A percentile compares a stretch with the other conserved stretches of the same genome.
phyloP scores from a whole-genome alignment of 108 stramenopile species.

The Pseudonitzschia delicatissima region DNA sequence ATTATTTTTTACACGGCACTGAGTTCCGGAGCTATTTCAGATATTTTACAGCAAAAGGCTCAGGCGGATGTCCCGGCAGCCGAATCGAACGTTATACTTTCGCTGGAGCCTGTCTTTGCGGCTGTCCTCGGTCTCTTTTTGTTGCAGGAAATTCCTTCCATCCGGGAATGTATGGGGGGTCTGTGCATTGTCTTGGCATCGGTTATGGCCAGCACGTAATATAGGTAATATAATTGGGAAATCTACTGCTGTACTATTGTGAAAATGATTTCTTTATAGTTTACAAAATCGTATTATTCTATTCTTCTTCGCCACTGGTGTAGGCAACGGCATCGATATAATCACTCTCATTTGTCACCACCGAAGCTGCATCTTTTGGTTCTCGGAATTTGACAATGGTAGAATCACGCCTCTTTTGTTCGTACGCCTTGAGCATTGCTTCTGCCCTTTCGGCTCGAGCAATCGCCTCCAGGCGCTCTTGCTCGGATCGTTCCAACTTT shows the following conservation, averaged over 20 bases:
- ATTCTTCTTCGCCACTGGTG: neutral
- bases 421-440: no score
- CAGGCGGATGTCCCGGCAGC: conserved; percentile 44
- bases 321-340: no score
- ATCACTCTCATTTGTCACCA: no score
- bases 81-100: conserved; percentile 65
- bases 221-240: no score
- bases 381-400: no score
- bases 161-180: conserved; percentile 51
- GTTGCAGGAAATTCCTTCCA: conserved; percentile 49
- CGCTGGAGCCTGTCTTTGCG: conserved; percentile 59
- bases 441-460: neutral
- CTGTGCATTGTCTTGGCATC: conserved; percentile 26
- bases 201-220: neutral
- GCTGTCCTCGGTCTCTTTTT: conserved; percentile 46
- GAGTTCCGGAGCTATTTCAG: conserved; percentile 55
- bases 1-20: conserved; percentile 49
- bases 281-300: neutral
- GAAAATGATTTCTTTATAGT: neutral
- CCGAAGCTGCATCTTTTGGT: no score
- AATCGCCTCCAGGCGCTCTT: neutral
- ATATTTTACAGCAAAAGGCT: conserved; percentile 61
- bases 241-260: no score
- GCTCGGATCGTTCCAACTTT: neutral
- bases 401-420: no score